A percentile compares a stretch with the other conserved stretches of the same genome.
These are phyloP conservation scores for Dryas integrifolia DNA, from an alignment of 331 rosid species.

Conservation along the genomic window DNA sequence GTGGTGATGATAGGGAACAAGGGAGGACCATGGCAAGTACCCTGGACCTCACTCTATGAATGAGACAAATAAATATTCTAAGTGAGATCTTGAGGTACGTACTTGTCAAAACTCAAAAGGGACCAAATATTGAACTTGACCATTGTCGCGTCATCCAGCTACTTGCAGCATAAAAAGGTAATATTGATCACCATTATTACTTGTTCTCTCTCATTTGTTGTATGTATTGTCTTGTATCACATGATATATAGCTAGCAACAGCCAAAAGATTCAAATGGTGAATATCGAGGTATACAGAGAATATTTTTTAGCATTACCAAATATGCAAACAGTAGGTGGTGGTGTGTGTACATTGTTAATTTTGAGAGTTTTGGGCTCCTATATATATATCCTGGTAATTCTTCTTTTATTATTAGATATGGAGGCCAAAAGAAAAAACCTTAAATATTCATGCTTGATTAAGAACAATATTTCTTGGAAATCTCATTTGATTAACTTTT, in stretches of 20 bases:
- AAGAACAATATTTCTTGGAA: slow-evolving; percentile 25
- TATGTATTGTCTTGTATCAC: slow-evolving; percentile 17
- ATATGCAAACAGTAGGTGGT: not conserved
- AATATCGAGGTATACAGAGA: slow-evolving; percentile 18
- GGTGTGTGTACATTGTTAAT: slow-evolving; percentile 4
- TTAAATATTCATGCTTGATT: not conserved
- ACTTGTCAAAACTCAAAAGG: slow-evolving; percentile 18
- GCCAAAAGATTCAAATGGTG: slow-evolving; percentile 15
- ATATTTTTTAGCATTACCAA: slow-evolving; percentile 16
- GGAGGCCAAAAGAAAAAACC: slow-evolving; percentile 2
- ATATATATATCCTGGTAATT: not conserved
- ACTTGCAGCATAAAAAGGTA: slow-evolving; percentile 26
- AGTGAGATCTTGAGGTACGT: slow-evolving; percentile 54
- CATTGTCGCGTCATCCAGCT: slow-evolving; percentile 17
- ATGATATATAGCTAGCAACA: slow-evolving; percentile 7
- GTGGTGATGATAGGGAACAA: slow-evolving; percentile 11
- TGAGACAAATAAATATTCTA: slow-evolving; percentile 37
- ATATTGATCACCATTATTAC: not conserved
- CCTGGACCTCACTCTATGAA: slow-evolving; percentile 60
- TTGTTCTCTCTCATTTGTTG: slow-evolving; percentile 12
- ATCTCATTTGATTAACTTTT: slow-evolving; percentile 6
- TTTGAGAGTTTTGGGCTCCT: slow-evolving; percentile 20
- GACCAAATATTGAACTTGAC: slow-evolving; percentile 11
- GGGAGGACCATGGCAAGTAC: slow-evolving; percentile 31
- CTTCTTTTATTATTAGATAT: slow-evolving; percentile 13